Conservation (phyloP, 2,329 filamentous ascomycete species). For the Neofusicoccum laricinum region DNA sequence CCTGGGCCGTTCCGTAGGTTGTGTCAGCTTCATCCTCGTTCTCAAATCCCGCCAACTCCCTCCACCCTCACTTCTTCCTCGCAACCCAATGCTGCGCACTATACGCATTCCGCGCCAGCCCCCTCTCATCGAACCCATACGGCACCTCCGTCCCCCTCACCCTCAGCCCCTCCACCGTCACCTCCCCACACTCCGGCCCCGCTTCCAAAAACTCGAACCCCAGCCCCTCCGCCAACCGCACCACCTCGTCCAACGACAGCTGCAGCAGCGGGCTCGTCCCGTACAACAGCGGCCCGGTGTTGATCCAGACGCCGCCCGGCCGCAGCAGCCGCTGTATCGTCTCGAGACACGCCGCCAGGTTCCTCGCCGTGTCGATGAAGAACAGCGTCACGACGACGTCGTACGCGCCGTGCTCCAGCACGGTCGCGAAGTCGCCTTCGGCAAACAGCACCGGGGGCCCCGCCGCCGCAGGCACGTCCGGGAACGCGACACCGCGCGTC, state of each 20-base stretch:
- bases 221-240: constrained; percentile 47
- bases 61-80: constrained; percentile 20
- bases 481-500: constrained; percentile 46
- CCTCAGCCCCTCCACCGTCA: constrained; percentile 41
- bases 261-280: constrained; percentile 40
- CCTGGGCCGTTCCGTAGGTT: no score
- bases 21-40: no score
- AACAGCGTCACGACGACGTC: constrained; percentile 57
- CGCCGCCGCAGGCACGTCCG: constrained; percentile 34
- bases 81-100: constrained; percentile 56
- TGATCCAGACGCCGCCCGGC: constrained; percentile 54
- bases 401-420: constrained; percentile 34
- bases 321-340: constrained; percentile 50
- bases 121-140: constrained; percentile 53
- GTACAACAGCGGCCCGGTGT: constrained; percentile 56
- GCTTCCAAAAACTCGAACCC: constrained; percentile 53
- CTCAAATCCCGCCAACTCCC: background rate
- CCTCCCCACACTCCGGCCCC: constrained; percentile 39
- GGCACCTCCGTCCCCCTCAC: constrained; percentile 44
- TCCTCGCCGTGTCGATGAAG: constrained; percentile 61
- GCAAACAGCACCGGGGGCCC: constrained; percentile 48
- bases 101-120: constrained; percentile 54
- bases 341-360: constrained; percentile 55
- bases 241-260: constrained; percentile 53
- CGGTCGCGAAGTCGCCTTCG: constrained; percentile 57